These are phyloP conservation scores for Capsicum rhomboideum DNA, from an alignment of 257 asterid genomes.

Conservation along the genomic window DNA sequence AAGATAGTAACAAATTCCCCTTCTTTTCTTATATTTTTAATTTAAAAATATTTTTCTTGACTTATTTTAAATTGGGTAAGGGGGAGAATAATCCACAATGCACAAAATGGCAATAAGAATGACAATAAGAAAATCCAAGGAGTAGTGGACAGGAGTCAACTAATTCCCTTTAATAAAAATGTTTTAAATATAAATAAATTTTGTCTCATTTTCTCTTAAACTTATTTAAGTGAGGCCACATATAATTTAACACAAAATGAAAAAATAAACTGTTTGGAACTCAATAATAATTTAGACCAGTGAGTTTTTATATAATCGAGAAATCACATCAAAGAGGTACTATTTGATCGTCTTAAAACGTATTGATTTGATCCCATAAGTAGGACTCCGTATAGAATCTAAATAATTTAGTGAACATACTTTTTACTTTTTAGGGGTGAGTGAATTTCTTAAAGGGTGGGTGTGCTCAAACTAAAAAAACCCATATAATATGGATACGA, in stretches of 20 bases:
- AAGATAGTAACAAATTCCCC: not conserved
- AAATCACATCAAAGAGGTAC: not conserved
- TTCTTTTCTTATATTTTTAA: not conserved
- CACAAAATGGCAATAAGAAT: constrained; percentile 11
- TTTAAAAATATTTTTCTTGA: not conserved
- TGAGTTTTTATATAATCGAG: not conserved
- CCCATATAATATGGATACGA: too few species aligned
- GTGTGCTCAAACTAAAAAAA: not conserved
- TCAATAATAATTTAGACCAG: not conserved
- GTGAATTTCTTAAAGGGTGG: not conserved
- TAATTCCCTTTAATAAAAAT: constrained; percentile 1
- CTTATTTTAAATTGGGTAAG: not conserved
- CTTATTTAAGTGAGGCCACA: too few species aligned
- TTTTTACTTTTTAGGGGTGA: not conserved
- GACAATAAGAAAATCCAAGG: constrained; percentile 19
- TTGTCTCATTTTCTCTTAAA: not conserved
- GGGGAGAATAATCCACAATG: not conserved
- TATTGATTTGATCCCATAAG: too few species aligned
- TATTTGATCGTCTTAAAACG: too few species aligned
- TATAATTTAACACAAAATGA: too few species aligned
- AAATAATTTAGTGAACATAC: too few species aligned
- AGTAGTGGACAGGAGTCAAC: constrained; percentile 1
- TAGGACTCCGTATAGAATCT: too few species aligned
- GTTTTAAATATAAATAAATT: not conserved
- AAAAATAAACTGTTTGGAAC: too few species aligned